A percentile compares a stretch with the other conserved stretches of the same genome.
These are phyloP conservation scores for Fusarium paranaense DNA, from an alignment of 2,329 filamentous ascomycete genomes.

Conservation along the genomic window DNA sequence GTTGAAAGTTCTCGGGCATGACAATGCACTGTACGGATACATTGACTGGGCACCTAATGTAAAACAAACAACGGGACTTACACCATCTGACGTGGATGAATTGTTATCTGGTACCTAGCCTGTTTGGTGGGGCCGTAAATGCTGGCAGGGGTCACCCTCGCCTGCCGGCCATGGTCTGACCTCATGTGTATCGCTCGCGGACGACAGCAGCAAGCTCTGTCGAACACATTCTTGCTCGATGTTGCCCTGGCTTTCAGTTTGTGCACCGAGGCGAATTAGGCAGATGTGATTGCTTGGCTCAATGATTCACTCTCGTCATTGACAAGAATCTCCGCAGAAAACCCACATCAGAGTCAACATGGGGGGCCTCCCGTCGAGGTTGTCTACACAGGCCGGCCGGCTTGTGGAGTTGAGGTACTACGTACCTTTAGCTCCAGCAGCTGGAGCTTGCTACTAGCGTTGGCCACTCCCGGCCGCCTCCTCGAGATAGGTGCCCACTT, in stretches of 20 bases:
- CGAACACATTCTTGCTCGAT: conserved; percentile 8
- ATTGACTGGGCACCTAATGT: neutral
- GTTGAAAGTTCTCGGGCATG: neutral
- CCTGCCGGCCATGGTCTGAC: conserved; percentile 29
- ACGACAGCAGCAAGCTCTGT: conserved; percentile 19
- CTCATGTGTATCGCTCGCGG: conserved; percentile 32
- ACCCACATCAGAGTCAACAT: conserved; percentile 23
- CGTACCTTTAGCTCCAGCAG: conserved; percentile 15
- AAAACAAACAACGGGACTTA: conserved; percentile 19
- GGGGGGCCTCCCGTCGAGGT: conserved; percentile 22
- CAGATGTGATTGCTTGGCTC: conserved; percentile 17
- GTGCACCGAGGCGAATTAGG: conserved; percentile 3
- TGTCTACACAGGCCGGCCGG: conserved; percentile 23
- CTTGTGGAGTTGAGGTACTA: conserved; percentile 3
- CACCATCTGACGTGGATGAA: conserved; percentile 25
- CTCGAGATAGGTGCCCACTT: conserved; percentile 26
- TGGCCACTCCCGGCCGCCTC: conserved; percentile 33
- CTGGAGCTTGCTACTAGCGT: conserved; percentile 30
- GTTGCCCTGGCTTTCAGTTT: conserved; percentile 13
- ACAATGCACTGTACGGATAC: neutral
- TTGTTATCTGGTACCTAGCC: conserved; percentile 7
- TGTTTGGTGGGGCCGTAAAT: conserved; percentile 20
- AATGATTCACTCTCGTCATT: conserved; percentile 20
- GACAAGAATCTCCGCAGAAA: conserved; percentile 21
- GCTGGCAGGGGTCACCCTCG: conserved; percentile 24